Conservation (phyloP, 164 flowering plant genomes). For the Tetracentron sinense region DNA sequence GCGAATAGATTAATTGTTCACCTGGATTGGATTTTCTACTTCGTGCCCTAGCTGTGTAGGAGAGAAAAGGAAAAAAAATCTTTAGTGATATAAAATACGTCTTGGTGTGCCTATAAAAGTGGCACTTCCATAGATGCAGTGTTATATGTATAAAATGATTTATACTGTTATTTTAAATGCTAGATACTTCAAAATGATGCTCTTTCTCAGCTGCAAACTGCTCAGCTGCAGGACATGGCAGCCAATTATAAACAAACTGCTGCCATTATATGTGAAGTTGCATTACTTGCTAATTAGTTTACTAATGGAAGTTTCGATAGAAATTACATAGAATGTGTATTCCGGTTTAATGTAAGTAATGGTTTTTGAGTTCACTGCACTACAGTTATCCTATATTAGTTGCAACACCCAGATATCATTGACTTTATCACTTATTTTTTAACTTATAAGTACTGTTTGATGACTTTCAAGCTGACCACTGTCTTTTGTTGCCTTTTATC, state of each 20-base stretch:
- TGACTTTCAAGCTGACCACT: not conserved
- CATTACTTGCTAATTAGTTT: not conserved
- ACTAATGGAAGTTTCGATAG: not conserved
- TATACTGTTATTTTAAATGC: too few relatives aligned
- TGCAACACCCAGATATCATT: not conserved
- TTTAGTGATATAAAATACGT: too few relatives aligned
- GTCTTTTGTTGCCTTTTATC: not conserved
- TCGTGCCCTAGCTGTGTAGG: not conserved
- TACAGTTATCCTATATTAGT: not conserved
- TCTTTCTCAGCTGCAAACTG: too few relatives aligned
- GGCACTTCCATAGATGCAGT: too few relatives aligned
- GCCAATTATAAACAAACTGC: too few relatives aligned
- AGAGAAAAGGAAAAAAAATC: too few relatives aligned
- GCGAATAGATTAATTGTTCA: not conserved
- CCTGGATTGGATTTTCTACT: not conserved
- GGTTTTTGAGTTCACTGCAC: not conserved
- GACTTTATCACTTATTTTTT: too few relatives aligned
- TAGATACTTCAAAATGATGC: too few relatives aligned
- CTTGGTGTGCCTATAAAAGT: too few relatives aligned
- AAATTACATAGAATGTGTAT: not conserved
- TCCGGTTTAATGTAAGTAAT: not conserved
- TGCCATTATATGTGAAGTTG: too few relatives aligned
- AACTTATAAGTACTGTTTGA: not conserved
- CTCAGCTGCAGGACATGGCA: too few relatives aligned
- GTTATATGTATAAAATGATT: too few relatives aligned